These are phyloP conservation scores for Huntiella omanensis DNA, from an alignment of 2,329 filamentous ascomycete species.

Conservation along the genomic window DNA sequence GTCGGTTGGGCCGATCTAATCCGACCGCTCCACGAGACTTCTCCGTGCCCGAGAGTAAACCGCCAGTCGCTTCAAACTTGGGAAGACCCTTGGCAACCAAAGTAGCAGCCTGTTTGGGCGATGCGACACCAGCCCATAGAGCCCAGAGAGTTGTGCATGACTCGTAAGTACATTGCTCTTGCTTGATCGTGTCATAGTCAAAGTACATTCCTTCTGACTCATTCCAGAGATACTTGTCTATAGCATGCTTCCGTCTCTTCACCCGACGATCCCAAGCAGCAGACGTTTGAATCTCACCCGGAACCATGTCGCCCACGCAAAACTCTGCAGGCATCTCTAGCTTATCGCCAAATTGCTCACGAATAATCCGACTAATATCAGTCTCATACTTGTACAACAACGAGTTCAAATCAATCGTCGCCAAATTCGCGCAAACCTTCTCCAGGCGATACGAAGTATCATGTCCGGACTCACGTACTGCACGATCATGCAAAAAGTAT, in stretches of 20 bases:
- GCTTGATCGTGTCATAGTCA: constrained; percentile 77
- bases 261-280: constrained; percentile 80
- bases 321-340: constrained; percentile 71
- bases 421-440: constrained; percentile 67
- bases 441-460: constrained; percentile 92
- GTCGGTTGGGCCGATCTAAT: constrained; percentile 72
- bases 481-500: constrained; percentile 91
- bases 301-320: constrained; percentile 42
- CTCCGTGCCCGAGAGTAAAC: constrained; percentile 75
- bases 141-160: constrained; percentile 91
- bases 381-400: constrained; percentile 93
- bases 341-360: constrained; percentile 64
- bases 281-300: constrained; percentile 60
- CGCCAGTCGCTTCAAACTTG: constrained; percentile 72
- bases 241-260: constrained; percentile 61
- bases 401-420: constrained; percentile 88
- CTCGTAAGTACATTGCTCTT: constrained; percentile 70
- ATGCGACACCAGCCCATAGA: constrained; percentile 82
- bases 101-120: constrained; percentile 65
- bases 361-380: constrained; percentile 77
- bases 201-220: constrained; percentile 90
- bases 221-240: constrained; percentile 91
- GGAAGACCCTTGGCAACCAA: constrained; percentile 71
- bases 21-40: constrained; percentile 67
- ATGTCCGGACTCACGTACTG: constrained; percentile 88